Conservation (phyloP, 2,329 filamentous ascomycete species). For the Nemania diffusa region DNA sequence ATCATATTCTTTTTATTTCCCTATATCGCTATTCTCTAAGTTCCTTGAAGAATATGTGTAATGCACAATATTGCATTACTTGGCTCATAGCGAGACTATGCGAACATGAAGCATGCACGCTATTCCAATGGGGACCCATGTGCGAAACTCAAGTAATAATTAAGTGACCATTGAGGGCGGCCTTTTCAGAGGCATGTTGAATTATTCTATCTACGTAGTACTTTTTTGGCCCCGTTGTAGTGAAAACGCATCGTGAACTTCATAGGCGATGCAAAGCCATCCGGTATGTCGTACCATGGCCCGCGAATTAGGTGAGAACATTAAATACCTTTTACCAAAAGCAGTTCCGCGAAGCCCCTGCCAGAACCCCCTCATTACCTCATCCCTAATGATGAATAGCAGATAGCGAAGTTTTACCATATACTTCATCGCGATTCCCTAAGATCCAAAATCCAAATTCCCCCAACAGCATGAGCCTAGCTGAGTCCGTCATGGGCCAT, state of each 20-base stretch:
- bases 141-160: too few relatives aligned
- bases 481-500: background rate
- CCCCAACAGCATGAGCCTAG: background rate
- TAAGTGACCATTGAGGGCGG: too few relatives aligned
- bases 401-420: background rate
- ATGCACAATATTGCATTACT: too few relatives aligned
- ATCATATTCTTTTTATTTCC: too few relatives aligned
- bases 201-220: slow-evolving; percentile 26
- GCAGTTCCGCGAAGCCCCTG: background rate
- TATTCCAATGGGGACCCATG: too few relatives aligned
- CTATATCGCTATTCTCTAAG: too few relatives aligned
- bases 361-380: background rate
- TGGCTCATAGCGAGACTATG: too few relatives aligned
- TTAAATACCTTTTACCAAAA: slow-evolving; percentile 10
- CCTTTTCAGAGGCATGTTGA: background rate
- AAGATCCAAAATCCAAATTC: background rate
- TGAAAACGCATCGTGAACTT: slow-evolving; percentile 2
- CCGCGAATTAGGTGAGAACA: slow-evolving; percentile 22
- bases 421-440: background rate
- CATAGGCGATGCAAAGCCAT: background rate
- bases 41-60: too few relatives aligned
- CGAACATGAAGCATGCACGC: too few relatives aligned
- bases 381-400: background rate
- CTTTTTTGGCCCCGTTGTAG: background rate
- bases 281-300: background rate